Base-by-base conservation (phyloP, 2,329 filamentous ascomycete genomes). In the Mariannaea elegans region DNA sequence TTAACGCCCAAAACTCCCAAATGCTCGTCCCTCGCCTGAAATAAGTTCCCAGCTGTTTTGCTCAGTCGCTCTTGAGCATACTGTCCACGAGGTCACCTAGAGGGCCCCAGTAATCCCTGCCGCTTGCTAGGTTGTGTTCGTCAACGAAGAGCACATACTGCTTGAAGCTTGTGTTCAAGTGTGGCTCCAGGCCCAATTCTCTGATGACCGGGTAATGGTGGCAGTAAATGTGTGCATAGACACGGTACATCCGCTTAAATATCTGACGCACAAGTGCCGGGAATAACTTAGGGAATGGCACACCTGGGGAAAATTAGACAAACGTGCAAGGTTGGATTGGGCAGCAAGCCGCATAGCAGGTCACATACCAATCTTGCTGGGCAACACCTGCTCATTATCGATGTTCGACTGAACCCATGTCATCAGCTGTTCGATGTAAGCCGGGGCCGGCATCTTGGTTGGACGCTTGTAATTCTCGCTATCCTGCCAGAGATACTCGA, bases 401-500 rank as follows among this genome's bases (percentile, higher is more conserved):
- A 99, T 94, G 75, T 92, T 97, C 71, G 90, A 86, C 76, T 97
- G 95, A 21, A 97, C 93, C 94, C 95, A 99, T 21, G 87, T 87
- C 92, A 99, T 97, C 70, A 99, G 84, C 77, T 98, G 93, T 78
- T 98, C 95, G 72, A 99, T 97, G 79, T 99, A 99, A 71, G 94
- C 92, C 9, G 95, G 95, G 3, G 95, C 95, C 3, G 95, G 87
- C 91, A 99, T 97, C 82, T 98, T 98, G 63, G 96, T 99, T 18
- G 95, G 95, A 61, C 93, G 90, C 79, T 97, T 97, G 84, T 90
- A 99, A 75, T 92, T 90, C 72, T 97, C 93, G 62, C 85, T 91
- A 78, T 99, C 94, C 81, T 99, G 95, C 95, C 95, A 99, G 67
- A 99, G 89, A 78, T 99, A 99, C 78, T 99, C 95, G 78, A 98